These are phyloP conservation scores for Moricandia moricandioides DNA, from an alignment of 345 rosid genomes.

Conservation along the genomic window DNA sequence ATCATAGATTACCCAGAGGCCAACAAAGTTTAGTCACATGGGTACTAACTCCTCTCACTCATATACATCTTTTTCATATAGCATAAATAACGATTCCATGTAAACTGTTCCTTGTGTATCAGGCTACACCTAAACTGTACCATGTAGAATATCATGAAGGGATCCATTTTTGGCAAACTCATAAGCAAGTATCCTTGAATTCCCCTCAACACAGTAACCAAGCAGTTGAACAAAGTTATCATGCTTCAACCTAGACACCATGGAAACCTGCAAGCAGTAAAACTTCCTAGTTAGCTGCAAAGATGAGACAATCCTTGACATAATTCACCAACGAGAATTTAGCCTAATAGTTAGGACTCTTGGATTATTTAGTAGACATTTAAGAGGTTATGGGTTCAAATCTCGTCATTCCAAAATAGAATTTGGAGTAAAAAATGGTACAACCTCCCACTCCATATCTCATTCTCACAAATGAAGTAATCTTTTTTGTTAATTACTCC, in stretches of 20 bases:
- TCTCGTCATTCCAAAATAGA: too few species aligned
- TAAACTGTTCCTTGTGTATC: conserved; percentile 18
- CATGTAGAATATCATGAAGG: conserved; percentile 80
- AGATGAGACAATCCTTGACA: neutral
- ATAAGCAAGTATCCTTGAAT: conserved; percentile 63
- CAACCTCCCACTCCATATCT: too few species aligned
- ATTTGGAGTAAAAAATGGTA: too few species aligned
- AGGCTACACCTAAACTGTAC: conserved; percentile 94
- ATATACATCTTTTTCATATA: conserved; percentile 1
- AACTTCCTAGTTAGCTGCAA: too few species aligned
- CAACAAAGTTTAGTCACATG: conserved; percentile 86
- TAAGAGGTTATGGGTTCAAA: too few species aligned
- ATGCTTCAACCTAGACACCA: conserved; percentile 68
- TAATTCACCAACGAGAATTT: neutral
- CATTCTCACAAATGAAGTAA: too few species aligned
- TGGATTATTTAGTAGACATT: too few species aligned
- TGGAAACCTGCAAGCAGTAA: conserved; percentile 53
- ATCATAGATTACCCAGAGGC: conserved; percentile 91
- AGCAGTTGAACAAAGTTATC: conserved; percentile 67
- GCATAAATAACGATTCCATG: neutral
- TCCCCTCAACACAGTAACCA: conserved; percentile 73
- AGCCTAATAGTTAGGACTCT: too few species aligned
- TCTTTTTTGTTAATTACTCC: too few species aligned
- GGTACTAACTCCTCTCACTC: conserved; percentile 45
- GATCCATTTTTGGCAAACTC: conserved; percentile 86